phyloP scores from a whole-genome alignment of 345 rosid genomes.

The Luvunga scandens region DNA sequence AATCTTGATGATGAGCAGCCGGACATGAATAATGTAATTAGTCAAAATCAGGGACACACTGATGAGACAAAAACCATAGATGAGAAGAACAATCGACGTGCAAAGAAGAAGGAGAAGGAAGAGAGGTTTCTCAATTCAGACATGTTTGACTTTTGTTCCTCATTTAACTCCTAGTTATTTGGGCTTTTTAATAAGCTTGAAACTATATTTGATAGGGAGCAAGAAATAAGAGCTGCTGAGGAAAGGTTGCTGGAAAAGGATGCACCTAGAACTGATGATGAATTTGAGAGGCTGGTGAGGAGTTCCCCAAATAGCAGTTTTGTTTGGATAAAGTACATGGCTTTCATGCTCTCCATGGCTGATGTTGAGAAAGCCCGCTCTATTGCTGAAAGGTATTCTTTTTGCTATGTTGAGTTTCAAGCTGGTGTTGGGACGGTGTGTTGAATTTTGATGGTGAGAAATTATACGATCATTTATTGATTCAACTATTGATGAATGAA shows the following conservation, averaged over 20 bases:
- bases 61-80: slow-evolving; percentile 26
- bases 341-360: slow-evolving; percentile 72
- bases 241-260: slow-evolving; percentile 78
- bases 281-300: slow-evolving; percentile 85
- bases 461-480: background rate
- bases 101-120: slow-evolving; percentile 64
- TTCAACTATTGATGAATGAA: background rate
- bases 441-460: background rate
- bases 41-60: slow-evolving; percentile 33
- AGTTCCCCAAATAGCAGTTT: slow-evolving; percentile 95
- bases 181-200: slow-evolving; percentile 10
- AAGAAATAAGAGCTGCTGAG: slow-evolving; percentile 87
- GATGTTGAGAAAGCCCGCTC: slow-evolving; percentile 90
- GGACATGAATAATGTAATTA: slow-evolving; percentile 26
- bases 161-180: background rate
- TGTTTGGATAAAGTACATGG: slow-evolving; percentile 92
- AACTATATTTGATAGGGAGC: slow-evolving; percentile 55
- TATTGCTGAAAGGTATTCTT: slow-evolving; percentile 77
- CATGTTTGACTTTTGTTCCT: background rate
- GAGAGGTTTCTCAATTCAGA: slow-evolving; percentile 51
- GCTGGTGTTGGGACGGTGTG: background rate
- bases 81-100: slow-evolving; percentile 50
- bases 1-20: slow-evolving; percentile 64
- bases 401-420: background rate
- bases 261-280: slow-evolving; percentile 79